Percentiles rank a stretch among this genome's conserved stretches.
Conservation (phyloP, 2,329 filamentous ascomycete species). For the Ascochyta koolunga region DNA sequence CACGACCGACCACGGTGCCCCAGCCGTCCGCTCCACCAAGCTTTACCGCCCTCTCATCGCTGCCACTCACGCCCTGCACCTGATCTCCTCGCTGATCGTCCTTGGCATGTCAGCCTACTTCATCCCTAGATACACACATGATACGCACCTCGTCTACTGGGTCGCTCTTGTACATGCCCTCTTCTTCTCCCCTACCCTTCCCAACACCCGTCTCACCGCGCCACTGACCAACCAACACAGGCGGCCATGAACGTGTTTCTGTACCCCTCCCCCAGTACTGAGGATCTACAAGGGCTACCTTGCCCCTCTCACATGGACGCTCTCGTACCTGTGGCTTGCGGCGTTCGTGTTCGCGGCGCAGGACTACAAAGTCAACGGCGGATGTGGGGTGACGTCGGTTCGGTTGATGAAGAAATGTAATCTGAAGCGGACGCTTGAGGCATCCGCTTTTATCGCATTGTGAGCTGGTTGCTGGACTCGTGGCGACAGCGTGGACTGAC, state of each 20-base stretch:
- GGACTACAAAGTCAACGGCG: slow-evolving; percentile 24
- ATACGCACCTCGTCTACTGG: slow-evolving; percentile 30
- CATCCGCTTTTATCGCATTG: slow-evolving; percentile 35
- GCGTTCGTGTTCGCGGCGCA: slow-evolving; percentile 33
- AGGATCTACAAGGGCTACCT: slow-evolving; percentile 31
- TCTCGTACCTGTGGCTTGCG: slow-evolving; percentile 35
- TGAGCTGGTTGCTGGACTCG: slow-evolving; percentile 11
- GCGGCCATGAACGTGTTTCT: slow-evolving; percentile 21
- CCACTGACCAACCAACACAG: background rate
- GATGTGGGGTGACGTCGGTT: slow-evolving; percentile 18
- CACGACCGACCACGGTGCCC: slow-evolving; percentile 21
- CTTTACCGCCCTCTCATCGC: slow-evolving; percentile 22
- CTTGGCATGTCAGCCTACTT: slow-evolving; percentile 28
- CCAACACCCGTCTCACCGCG: background rate
- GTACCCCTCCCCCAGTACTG: slow-evolving; percentile 21
- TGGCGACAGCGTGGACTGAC: background rate
- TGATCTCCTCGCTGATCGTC: slow-evolving; percentile 25
- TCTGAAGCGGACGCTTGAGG: slow-evolving; percentile 28
- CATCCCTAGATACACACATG: slow-evolving; percentile 16
- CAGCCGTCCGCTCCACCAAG: slow-evolving; percentile 13
- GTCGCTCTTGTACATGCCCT: slow-evolving; percentile 16
- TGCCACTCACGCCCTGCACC: slow-evolving; percentile 24
- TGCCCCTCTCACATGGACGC: slow-evolving; percentile 23
- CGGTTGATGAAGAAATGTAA: slow-evolving; percentile 17
- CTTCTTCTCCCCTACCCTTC: background rate